Base-by-base conservation (phyloP, 1,139 yeast genomes). In the Nakaseomyces glabratus region DNA sequence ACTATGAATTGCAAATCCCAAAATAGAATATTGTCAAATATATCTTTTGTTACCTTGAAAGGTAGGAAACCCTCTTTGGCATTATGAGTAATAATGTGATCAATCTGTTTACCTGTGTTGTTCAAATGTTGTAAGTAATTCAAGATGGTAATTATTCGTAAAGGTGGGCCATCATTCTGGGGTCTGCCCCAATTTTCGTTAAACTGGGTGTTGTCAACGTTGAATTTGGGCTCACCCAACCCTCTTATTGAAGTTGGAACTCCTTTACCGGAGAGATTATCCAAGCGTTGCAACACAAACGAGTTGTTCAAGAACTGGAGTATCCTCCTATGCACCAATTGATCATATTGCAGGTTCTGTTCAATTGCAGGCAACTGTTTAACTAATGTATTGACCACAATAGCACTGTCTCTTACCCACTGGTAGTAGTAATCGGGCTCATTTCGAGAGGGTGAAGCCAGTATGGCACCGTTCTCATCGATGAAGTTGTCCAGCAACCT, bases 151-250 rank as follows among this genome's bases (percentile, higher is more conserved):
- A 78, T 67, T 3, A 77, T 69, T 45, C 97, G 68, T 39, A 88
- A 65, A 0, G 93, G 93, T 0, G 97, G 96, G 0, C 97, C 97
- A 57, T 90, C 98, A 42, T 85, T 70, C 58, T 88, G 98, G 1
- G 98, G 98, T 47, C 98, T 68, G 1, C 97, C 97, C 98, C 97
- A 88, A 25, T 63, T 55, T 2, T 64, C 75, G 11, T 60, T 55
- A 48, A 80, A 88, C 1, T 81, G 65, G 0, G 71, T 51, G 19
- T 80, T 77, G 52, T 84, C 71, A 3, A 76, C 74, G 52, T 69
- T 57, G 50, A 81, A 86, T 55, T 88, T 88, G 4, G 97, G 97
- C 53, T 88, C 97, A 1, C 96, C 97, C 23, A 88, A 24, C 65
- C 2, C 86, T 86, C 28, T 62, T 54, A 8, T 35, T 35, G 12